Evolutionary conservation across 2,329 filamentous ascomycete species (phyloP).

Genomic region (Dothistroma septosporum): DNA sequence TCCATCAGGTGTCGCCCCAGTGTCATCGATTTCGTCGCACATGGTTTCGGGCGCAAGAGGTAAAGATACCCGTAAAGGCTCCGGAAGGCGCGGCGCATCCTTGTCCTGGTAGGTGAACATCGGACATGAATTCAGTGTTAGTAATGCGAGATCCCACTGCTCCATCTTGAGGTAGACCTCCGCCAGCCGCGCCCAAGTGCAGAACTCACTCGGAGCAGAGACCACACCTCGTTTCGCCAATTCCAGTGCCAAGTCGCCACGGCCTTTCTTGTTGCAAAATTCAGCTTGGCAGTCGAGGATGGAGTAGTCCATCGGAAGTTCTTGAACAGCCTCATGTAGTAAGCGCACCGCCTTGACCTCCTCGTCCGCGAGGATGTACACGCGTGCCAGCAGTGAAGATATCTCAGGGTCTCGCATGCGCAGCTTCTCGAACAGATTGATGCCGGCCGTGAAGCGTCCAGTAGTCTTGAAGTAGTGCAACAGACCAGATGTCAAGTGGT

Average conservation of each 20-base stretch:
- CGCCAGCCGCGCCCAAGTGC: slow-evolving; percentile 89
- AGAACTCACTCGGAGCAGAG: slow-evolving; percentile 93
- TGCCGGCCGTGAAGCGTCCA: slow-evolving; percentile 87
- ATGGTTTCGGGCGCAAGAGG: slow-evolving; percentile 84
- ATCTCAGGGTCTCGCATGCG: slow-evolving; percentile 87
- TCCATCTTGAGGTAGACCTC: slow-evolving; percentile 93
- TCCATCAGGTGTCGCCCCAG: slow-evolving; percentile 68
- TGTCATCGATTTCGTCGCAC: slow-evolving; percentile 93
- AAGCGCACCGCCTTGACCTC: slow-evolving; percentile 92
- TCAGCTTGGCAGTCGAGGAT: slow-evolving; percentile 91
- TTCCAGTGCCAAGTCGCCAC: slow-evolving; percentile 80
- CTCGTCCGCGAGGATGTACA: slow-evolving; percentile 91
- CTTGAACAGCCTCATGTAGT: slow-evolving; percentile 80
- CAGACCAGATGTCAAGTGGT: slow-evolving; percentile 89
- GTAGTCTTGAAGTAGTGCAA: slow-evolving; percentile 94
- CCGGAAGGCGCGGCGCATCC: slow-evolving; percentile 89
- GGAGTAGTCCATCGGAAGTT: slow-evolving; percentile 95
- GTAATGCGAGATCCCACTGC: slow-evolving; percentile 91
- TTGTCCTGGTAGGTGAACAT: slow-evolving; percentile 99
- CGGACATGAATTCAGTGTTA: slow-evolving; percentile 94
- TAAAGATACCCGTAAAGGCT: slow-evolving; percentile 80
- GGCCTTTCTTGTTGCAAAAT: slow-evolving; percentile 84
- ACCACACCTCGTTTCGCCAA: slow-evolving; percentile 94
- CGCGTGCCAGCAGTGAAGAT: slow-evolving; percentile 83
- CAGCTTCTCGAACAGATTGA: slow-evolving; percentile 96